Evolutionary conservation across 176 grass and related monocot genomes (phyloP), one percentile per base, ranked within the genome.

Genomic region (Oryza meyeriana): DNA sequence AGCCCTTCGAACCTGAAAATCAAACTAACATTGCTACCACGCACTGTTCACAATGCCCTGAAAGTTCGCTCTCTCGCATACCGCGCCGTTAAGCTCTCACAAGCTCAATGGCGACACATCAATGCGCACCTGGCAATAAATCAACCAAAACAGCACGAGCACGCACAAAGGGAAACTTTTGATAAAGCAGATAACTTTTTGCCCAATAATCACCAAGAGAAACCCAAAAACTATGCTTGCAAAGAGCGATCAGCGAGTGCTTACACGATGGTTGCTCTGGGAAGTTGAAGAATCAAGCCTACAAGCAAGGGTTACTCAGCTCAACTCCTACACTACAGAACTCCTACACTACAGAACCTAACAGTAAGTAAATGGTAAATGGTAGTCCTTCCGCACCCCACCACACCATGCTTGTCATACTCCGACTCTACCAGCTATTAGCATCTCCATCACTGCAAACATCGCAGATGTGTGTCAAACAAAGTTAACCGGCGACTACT

Each of bases 381-480:
- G 47, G 65, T 10, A 55, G 66, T 8, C 44, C 47, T 76, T 36
- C 12, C 1, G 52, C 73, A 27, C 50, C 47, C 26, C 47, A n/a
- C 29, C 20, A 36, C 47, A 36, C 45, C 22, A 28, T 34, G 30
- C 16, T 13, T 34, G 6, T 25, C 66, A 69, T 34, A n/a, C 18
- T 47, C 39, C 40, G n/a, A 33, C 40, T 48, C 61, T 78, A 64
- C 38, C 76, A 66, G 40, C 40, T 78, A 65, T 78, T 29, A 27
- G n/a, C 32, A 41, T 18, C 32, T 71, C n/a, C 47, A 71, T 71
- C 79, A 59, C 66, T 59, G 16, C 45, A 81, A 81, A 81, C 13
- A 38, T 28, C 70, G 57, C 3, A 34, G 33, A 40, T 9, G 14
- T 29, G 39, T 80, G 14, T 61, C 22, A 79, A 12, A 30, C 64